Evolutionary conservation across 331 rosid genomes (phyloP).

Genomic region (Erythrophleum ivorense): DNA sequence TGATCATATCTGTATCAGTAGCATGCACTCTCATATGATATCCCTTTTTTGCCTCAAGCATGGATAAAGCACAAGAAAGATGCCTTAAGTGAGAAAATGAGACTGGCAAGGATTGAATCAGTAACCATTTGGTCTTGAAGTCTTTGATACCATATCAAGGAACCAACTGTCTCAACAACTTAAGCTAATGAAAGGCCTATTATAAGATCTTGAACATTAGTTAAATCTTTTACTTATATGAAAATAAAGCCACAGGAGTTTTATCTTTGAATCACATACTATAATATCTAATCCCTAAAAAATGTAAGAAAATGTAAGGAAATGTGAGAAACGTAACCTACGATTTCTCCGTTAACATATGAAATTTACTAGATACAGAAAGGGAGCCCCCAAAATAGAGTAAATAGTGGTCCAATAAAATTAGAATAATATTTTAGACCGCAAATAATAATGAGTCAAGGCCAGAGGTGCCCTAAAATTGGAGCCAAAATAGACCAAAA

Average conservation of each 20-base stretch:
- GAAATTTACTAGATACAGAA: no score
- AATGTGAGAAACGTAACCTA: no score
- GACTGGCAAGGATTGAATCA: background rate
- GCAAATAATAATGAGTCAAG: no score
- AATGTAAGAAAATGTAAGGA: no score
- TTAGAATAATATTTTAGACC: no score
- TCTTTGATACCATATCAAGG: background rate
- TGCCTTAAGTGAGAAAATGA: background rate
- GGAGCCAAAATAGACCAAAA: no score
- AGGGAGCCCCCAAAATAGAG: no score
- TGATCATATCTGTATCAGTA: background rate
- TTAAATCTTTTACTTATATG: background rate
- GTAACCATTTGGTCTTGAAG: constrained; percentile 2
- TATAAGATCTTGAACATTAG: background rate
- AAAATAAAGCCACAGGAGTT: background rate
- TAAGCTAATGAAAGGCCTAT: background rate
- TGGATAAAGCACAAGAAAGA: background rate
- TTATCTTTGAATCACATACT: background rate
- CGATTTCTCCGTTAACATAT: no score
- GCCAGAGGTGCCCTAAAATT: no score
- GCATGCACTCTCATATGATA: background rate
- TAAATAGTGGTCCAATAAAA: no score
- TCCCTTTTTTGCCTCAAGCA: background rate
- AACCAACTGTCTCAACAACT: background rate
- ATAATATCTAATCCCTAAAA: no score